Evolutionary conservation across 2,329 filamentous ascomycete genomes (phyloP).

Genomic region (Cladosporium sp.): DNA sequence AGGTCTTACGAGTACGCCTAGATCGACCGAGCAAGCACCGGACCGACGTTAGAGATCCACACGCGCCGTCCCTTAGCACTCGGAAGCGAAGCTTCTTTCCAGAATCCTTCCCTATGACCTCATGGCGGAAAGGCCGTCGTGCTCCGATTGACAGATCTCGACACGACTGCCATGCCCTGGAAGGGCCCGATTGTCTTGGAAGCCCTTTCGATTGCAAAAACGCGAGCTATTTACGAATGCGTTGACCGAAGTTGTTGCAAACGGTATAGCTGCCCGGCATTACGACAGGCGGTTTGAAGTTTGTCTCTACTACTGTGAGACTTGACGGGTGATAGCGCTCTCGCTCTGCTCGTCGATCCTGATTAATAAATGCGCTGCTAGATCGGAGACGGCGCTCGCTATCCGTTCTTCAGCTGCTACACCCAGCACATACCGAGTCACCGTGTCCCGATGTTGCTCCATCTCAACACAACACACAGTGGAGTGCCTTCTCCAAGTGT

Average conservation of each 20-base stretch:
- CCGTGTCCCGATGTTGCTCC: constrained; percentile 12
- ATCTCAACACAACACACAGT: constrained; percentile 7
- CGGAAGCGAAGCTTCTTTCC: not conserved
- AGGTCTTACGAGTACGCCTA: constrained; percentile 4
- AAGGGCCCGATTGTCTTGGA: not conserved
- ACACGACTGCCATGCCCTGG: not conserved
- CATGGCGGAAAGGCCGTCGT: not conserved
- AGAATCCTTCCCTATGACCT: constrained; percentile 11
- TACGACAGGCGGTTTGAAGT: not conserved
- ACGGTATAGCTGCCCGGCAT: not conserved
- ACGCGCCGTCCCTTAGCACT: not conserved
- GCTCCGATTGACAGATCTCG: not conserved
- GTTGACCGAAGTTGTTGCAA: constrained; percentile 5
- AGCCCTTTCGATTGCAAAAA: not conserved
- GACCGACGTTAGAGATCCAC: constrained; percentile 8
- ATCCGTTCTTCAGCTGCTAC: not conserved
- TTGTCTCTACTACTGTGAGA: too few species aligned
- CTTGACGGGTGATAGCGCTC: too few species aligned
- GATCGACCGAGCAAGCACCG: constrained; percentile 9
- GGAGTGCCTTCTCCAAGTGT: not conserved
- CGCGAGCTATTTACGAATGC: not conserved
- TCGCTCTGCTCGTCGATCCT: not conserved
- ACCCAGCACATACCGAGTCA: not conserved
- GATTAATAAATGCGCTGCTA: not conserved
- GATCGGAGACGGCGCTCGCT: not conserved